phyloP scores from a whole-genome alignment of 1,139 yeast species.

The Lodderomyces theae region DNA sequence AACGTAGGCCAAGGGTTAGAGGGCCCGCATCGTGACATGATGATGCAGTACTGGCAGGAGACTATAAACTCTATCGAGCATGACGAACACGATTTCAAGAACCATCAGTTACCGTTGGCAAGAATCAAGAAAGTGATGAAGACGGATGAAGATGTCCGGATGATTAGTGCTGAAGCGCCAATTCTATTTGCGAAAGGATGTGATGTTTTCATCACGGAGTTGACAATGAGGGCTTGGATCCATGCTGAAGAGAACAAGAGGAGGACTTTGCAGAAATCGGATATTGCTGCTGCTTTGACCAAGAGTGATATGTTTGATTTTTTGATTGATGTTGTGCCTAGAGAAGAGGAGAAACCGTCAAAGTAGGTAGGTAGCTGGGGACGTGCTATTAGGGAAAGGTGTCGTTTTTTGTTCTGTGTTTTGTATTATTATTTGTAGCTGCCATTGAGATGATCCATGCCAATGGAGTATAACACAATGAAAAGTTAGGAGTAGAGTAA shows the following conservation, averaged over 20 bases:
- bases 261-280: constrained; percentile 88
- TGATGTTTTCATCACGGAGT: constrained; percentile 91
- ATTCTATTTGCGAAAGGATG: constrained; percentile 96
- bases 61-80: constrained; percentile 87
- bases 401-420: neutral
- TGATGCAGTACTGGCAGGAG: constrained; percentile 98
- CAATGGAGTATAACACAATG: neutral
- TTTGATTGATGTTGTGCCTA: constrained; percentile 89
- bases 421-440: no score
- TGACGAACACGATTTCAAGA: constrained; percentile 87
- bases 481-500: neutral
- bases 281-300: constrained; percentile 92
- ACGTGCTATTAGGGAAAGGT: constrained; percentile 15
- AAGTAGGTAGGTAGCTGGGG: constrained; percentile 16
- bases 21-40: constrained; percentile 78
- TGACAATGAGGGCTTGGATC: constrained; percentile 98
- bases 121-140: constrained; percentile 96
- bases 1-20: constrained; percentile 92
- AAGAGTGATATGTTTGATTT: constrained; percentile 97
- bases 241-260: constrained; percentile 96
- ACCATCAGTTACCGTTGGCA: constrained; percentile 91
- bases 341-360: constrained; percentile 66
- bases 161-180: constrained; percentile 98
- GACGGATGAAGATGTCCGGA: constrained; percentile 93
- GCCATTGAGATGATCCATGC: no score